Base-by-base conservation (phyloP, 495 filamentous ascomycete species). In the Podospora anserina region DNA sequence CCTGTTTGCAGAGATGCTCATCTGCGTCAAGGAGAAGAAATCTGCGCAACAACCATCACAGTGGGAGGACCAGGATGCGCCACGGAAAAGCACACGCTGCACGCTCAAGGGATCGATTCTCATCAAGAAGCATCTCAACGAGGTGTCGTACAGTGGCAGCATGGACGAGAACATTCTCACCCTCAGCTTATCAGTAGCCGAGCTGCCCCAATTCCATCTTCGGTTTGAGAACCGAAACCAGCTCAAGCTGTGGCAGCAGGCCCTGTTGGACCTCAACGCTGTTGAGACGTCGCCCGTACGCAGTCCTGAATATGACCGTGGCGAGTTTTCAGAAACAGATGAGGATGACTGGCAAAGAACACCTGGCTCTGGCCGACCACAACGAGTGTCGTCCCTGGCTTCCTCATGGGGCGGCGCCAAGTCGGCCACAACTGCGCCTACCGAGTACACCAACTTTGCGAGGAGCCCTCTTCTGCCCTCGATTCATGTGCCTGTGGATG, bases 21-120 rank as follows among this genome's bases (percentile, higher is more conserved):
- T 99, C 70, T 99, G 95, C 77, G 93, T 98, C 68, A 99, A 97
- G 79, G 95, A 98, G 75, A 97, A 97, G 85, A 96, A 93, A 78
- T 78, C 83, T 28, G 70, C 82, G 4, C 83, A 85, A 53, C 30
- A 53, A n/a, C 77, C 70, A 57, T 79, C 81, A 67, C 84, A 89
- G 70, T 91, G 88, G 88, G 87, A 88, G 32, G 86, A 88, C 53
- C 86, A 87, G 28, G 81, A 81, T 27, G 82, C 85, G 34, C 87
- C 88, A 18, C 83, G 83, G 4, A 95, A 91, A 77, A 78, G 85
- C 6, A 88, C 85, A 3, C 88, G 92, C 65, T 97, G 89, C 80
- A 97, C 93, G 6, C 82, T 99, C 44, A 99, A 99, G 80, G 95
- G 95, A 7, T 98, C 96, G 2, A 99, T 99, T 66, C 83, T 98